Evolutionary conservation across 106 monocot species (phyloP).

Genomic region (Allium cepa): DNA sequence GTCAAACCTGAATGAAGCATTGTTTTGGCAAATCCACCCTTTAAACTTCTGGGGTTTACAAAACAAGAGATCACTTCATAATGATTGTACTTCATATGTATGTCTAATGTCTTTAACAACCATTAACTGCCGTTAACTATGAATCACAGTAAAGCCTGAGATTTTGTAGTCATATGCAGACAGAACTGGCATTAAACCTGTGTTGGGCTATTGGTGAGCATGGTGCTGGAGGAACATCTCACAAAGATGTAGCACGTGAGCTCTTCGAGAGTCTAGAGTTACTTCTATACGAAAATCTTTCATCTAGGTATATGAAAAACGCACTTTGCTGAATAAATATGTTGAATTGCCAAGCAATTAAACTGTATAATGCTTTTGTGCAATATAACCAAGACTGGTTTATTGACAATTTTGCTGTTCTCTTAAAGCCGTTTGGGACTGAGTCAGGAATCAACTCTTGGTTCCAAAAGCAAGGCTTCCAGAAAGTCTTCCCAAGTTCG

Average conservation of each 20-base stretch:
- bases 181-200: slow-evolving; percentile 76
- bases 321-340: too few relatives aligned
- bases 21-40: too few relatives aligned
- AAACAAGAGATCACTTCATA: too few relatives aligned
- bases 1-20: too few relatives aligned
- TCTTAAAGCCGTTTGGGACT: slow-evolving; percentile 64
- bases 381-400: background rate
- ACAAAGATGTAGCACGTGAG: slow-evolving; percentile 78
- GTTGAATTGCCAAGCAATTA: too few relatives aligned
- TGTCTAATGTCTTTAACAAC: too few relatives aligned
- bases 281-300: slow-evolving; percentile 88
- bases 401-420: background rate
- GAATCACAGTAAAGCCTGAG: background rate
- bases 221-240: slow-evolving; percentile 70
- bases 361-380: too few relatives aligned
- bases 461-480: slow-evolving; percentile 30
- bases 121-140: background rate
- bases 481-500: slow-evolving; percentile 64
- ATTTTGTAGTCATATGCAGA: slow-evolving; percentile 26
- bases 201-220: slow-evolving; percentile 98
- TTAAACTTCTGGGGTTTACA: too few relatives aligned
- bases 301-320: slow-evolving; percentile 48
- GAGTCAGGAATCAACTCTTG: slow-evolving; percentile 39
- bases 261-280: slow-evolving; percentile 93
- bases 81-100: too few relatives aligned